Conservation (phyloP, 2,329 filamentous ascomycete species). For the Plenodomus biglobosus region DNA sequence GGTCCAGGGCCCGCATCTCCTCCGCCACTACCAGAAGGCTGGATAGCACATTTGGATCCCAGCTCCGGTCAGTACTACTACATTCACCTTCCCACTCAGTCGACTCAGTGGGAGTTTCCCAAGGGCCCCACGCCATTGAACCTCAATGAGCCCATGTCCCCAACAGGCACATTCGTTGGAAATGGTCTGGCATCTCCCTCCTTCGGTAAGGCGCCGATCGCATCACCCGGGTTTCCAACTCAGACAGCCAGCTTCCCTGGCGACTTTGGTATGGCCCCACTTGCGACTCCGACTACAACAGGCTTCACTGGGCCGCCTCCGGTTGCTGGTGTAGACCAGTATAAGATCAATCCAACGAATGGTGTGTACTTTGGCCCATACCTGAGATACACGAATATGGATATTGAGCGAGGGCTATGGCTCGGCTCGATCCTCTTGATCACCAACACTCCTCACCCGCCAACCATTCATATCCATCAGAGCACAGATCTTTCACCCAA, state of each 20-base stretch:
- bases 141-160: conserved; percentile 82
- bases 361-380: conserved; percentile 98
- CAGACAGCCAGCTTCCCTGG: conserved; percentile 82
- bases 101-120: conserved; percentile 98
- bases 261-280: conserved; percentile 77
- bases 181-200: conserved; percentile 48
- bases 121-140: conserved; percentile 91
- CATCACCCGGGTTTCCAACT: conserved; percentile 80
- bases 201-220: conserved; percentile 63
- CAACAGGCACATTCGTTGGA: conserved; percentile 59
- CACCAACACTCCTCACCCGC: conserved; percentile 86
- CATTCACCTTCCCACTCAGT: conserved; percentile 91
- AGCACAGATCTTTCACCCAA: conserved; percentile 91
- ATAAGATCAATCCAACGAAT: conserved; percentile 90
- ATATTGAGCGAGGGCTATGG: conserved; percentile 87
- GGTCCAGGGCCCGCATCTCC: conserved; percentile 73
- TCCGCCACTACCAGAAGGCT: conserved; percentile 91
- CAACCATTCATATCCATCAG: conserved; percentile 92
- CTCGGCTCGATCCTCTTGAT: conserved; percentile 90
- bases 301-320: conserved; percentile 89
- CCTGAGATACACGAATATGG: conserved; percentile 95
- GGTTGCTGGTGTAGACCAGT: conserved; percentile 86
- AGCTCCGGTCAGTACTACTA: conserved; percentile 99
- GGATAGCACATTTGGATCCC: conserved; percentile 95
- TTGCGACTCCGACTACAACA: conserved; percentile 72